Conservation (phyloP, 441 rosid genomes). For the Jatropha multifida region DNA sequence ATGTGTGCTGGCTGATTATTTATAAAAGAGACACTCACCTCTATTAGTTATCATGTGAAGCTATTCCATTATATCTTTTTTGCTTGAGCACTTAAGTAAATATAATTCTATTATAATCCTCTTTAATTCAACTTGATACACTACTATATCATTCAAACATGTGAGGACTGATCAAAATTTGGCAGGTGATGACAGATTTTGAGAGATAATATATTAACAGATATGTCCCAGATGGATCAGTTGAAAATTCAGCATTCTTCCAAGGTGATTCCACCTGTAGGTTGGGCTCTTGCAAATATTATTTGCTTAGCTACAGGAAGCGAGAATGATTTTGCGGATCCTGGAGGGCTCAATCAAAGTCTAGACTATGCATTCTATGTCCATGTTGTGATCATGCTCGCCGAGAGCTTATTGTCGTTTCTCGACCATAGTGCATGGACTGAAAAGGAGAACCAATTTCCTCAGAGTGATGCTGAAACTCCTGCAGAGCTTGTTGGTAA, state of each 20-base stretch:
- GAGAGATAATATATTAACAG: conserved; percentile 51
- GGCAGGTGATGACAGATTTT: conserved; percentile 96
- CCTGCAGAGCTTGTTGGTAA: conserved; percentile 26
- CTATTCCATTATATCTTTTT: background rate
- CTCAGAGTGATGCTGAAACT: conserved; percentile 42
- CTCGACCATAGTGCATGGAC: conserved; percentile 48
- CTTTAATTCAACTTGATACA: conserved; percentile 4
- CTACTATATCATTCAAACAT: conserved; percentile 34
- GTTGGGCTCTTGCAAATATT: conserved; percentile 92
- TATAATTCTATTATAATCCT: background rate
- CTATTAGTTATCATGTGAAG: background rate
- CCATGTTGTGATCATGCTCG: conserved; percentile 56
- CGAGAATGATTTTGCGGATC: conserved; percentile 62
- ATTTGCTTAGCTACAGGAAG: conserved; percentile 61
- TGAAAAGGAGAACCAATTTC: conserved; percentile 46
- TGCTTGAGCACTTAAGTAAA: background rate
- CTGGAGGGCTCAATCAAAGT: conserved; percentile 48
- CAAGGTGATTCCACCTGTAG: conserved; percentile 65
- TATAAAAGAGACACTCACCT: background rate
- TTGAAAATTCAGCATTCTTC: conserved; percentile 39
- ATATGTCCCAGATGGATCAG: conserved; percentile 54
- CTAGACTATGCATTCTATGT: conserved; percentile 66
- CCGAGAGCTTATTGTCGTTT: conserved; percentile 59
- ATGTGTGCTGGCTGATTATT: background rate
- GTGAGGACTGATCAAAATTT: conserved; percentile 73